Conservation (phyloP, 306 rosid species). For the Alnus rubra region DNA sequence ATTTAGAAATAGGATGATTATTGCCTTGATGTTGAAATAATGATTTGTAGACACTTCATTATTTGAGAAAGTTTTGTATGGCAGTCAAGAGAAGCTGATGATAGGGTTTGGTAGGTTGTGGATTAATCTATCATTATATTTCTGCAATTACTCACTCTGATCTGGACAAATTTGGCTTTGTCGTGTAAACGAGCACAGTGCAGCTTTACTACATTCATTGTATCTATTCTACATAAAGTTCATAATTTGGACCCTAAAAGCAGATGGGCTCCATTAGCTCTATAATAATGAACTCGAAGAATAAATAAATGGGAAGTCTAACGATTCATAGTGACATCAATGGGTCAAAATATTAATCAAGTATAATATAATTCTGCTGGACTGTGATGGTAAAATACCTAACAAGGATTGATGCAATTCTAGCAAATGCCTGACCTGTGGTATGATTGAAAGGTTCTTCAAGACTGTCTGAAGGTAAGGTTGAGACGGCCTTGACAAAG, state of each 20-base stretch:
- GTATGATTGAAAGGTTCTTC: background rate
- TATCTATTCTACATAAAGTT: background rate
- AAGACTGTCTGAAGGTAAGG: slow-evolving; percentile 66
- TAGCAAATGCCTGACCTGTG: slow-evolving; percentile 6
- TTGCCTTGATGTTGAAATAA: too few species aligned
- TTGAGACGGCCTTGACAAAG: slow-evolving; percentile 66
- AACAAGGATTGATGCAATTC: background rate
- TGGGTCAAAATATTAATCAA: background rate
- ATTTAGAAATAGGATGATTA: background rate
- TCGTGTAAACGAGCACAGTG: background rate
- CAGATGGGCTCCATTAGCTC: slow-evolving; percentile 2
- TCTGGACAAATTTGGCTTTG: background rate
- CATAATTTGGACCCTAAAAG: background rate
- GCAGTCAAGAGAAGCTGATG: background rate
- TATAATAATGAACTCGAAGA: background rate
- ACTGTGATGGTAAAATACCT: background rate
- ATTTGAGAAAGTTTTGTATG: background rate
- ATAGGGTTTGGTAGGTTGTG: background rate
- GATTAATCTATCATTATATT: background rate
- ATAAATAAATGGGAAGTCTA: background rate
- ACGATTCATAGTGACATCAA: background rate
- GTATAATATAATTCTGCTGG: background rate
- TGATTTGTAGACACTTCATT: too few species aligned
- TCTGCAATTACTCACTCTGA: background rate
- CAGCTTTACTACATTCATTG: background rate